A percentile compares a stretch with the other conserved stretches of the same genome.
These are phyloP conservation scores for Alternaria postmessia DNA, from an alignment of 2,329 filamentous ascomycete species.

Conservation along the genomic window DNA sequence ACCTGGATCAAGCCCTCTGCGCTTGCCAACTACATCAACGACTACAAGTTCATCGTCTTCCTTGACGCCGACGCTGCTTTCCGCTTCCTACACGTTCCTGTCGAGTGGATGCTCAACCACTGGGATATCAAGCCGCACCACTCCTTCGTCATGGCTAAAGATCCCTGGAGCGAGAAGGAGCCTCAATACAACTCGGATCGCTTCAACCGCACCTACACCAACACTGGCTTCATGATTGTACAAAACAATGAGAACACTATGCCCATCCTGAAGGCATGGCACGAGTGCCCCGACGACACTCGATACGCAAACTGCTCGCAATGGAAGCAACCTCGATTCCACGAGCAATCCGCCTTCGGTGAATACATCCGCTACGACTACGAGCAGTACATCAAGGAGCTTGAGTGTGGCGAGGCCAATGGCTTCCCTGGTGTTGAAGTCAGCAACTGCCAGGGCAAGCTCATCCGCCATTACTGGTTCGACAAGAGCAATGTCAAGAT, in stretches of 20 bases:
- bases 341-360: constrained; percentile 52
- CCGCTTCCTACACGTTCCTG: constrained; percentile 56
- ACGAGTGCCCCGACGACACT: constrained; percentile 49
- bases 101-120: constrained; percentile 62
- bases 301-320: constrained; percentile 49
- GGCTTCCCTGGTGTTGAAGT: constrained; percentile 48
- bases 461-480: constrained; percentile 51
- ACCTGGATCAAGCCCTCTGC: constrained; percentile 59
- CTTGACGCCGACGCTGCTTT: constrained; percentile 60
- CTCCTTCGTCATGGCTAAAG: constrained; percentile 57
- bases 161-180: constrained; percentile 50
- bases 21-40: constrained; percentile 47
- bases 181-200: constrained; percentile 53
- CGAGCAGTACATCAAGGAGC: constrained; percentile 48
- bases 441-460: constrained; percentile 48
- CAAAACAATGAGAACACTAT: constrained; percentile 61
- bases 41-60: constrained; percentile 58
- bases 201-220: constrained; percentile 55
- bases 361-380: constrained; percentile 53
- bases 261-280: constrained; percentile 61
- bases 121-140: constrained; percentile 57
- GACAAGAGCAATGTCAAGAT: constrained; percentile 45
- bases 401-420: constrained; percentile 50
- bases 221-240: constrained; percentile 64
- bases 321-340: constrained; percentile 50